Percentiles rank a stretch among this genome's conserved stretches.
phyloP scores from a whole-genome alignment of 73 alveolate genomes.

The Breviolum minutum region DNA sequence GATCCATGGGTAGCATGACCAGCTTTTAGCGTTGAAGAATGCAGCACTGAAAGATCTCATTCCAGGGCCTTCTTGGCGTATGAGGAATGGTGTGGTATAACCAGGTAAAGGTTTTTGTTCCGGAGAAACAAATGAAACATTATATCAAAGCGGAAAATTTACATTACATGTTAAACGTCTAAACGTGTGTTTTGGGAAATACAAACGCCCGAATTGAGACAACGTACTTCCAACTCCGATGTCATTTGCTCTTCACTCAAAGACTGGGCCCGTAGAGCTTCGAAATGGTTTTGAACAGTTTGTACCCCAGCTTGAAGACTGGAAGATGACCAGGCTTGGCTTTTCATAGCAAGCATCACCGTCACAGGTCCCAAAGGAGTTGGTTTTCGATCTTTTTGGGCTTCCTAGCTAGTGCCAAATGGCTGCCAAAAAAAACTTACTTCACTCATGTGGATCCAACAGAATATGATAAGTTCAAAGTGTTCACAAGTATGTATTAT shows the following conservation, averaged over 20 bases:
- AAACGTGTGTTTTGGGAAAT: background rate
- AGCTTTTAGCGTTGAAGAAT: background rate
- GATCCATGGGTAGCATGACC: background rate
- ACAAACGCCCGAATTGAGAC: background rate
- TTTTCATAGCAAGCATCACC: background rate
- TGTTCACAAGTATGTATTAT: too few relatives aligned
- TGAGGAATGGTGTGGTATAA: too few relatives aligned
- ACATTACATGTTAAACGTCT: too few relatives aligned
- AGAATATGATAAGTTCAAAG: background rate
- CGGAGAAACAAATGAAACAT: too few relatives aligned
- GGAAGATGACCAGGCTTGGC: conserved; percentile 9
- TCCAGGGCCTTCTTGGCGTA: too few relatives aligned
- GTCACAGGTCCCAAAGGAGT: background rate
- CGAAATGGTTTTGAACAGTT: background rate
- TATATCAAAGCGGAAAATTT: too few relatives aligned
- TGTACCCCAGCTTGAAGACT: background rate
- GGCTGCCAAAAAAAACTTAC: background rate
- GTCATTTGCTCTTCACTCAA: background rate
- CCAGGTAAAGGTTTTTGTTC: too few relatives aligned
- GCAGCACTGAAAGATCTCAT: background rate
- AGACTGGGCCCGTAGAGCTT: background rate
- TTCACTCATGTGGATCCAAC: background rate
- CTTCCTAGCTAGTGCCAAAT: background rate
- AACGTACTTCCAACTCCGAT: background rate
- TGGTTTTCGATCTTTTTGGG: background rate